phyloP scores from a whole-genome alignment of 768 basidiomycete species.

The Mycena latifolia region DNA sequence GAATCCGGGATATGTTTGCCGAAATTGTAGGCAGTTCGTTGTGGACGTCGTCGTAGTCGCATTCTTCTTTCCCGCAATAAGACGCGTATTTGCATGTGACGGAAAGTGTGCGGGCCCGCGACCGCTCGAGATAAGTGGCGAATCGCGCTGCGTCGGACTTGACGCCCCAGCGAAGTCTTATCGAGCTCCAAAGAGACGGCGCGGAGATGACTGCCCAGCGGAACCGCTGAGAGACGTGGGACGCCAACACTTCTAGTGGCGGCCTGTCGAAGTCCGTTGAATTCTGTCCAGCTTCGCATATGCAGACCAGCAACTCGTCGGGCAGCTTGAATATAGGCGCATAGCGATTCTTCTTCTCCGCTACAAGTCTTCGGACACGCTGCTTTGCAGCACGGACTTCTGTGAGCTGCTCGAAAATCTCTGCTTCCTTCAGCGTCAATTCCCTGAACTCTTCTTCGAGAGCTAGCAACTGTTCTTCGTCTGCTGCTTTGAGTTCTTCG shows the following conservation, averaged over 20 bases:
- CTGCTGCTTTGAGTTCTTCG: slow-evolving; percentile 11
- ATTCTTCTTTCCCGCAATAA: slow-evolving; percentile 6
- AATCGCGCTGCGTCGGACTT: slow-evolving; percentile 13
- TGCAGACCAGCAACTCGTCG: slow-evolving; percentile 22
- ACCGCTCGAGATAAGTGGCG: slow-evolving; percentile 13
- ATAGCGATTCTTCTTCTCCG: slow-evolving; percentile 18
- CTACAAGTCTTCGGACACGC: slow-evolving; percentile 20
- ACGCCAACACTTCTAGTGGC: slow-evolving; percentile 8
- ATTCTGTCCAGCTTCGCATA: slow-evolving; percentile 14
- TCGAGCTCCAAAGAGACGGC: slow-evolving; percentile 12
- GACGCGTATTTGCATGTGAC: slow-evolving; percentile 9
- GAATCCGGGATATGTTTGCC: slow-evolving; percentile 7
- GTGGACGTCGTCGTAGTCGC: slow-evolving; percentile 1
- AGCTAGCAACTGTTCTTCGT: slow-evolving; percentile 8
- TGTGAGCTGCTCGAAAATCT: slow-evolving; percentile 8
- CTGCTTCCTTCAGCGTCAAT: slow-evolving; percentile 13
- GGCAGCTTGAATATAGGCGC: slow-evolving; percentile 22
- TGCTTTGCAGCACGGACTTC: slow-evolving; percentile 12
- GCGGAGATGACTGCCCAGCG: slow-evolving; percentile 15
- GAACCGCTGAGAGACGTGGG: slow-evolving; percentile 23
- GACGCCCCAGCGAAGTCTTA: slow-evolving; percentile 21
- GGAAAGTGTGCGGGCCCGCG: slow-evolving; percentile 5
- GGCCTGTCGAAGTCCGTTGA: not conserved
- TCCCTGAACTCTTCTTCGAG: slow-evolving; percentile 23
- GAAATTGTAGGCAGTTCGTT: not conserved